A percentile compares a stretch with the other conserved stretches of the same genome.
These are phyloP conservation scores for Eucalyptus camaldulensis DNA, from an alignment of 345 rosid species.

Conservation along the genomic window DNA sequence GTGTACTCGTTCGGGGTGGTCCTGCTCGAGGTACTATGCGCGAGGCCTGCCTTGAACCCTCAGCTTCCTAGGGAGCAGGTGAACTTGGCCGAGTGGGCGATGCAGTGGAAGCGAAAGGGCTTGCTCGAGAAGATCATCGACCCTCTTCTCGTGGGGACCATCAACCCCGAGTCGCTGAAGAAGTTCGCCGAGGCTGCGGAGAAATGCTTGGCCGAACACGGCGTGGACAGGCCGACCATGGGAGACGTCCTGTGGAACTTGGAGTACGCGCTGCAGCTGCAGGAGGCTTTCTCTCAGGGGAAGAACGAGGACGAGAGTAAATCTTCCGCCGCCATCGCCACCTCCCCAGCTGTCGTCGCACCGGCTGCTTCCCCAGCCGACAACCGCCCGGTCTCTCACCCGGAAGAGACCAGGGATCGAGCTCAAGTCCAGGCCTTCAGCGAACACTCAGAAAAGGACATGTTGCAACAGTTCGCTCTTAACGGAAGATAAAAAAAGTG, in stretches of 20 bases:
- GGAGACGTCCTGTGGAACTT: slow-evolving; percentile 44
- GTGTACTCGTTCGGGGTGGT: slow-evolving; percentile 41
- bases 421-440: neutral
- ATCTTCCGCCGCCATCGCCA: neutral
- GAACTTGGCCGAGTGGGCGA: slow-evolving; percentile 40
- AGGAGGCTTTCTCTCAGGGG: slow-evolving; percentile 3
- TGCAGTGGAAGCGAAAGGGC: slow-evolving; percentile 40
- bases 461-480: neutral
- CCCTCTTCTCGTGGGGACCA: slow-evolving; percentile 15
- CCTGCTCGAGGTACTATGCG: slow-evolving; percentile 27
- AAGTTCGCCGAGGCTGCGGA: slow-evolving; percentile 31
- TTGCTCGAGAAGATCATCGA: slow-evolving; percentile 33
- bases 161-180: slow-evolving; percentile 37
- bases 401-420: neutral
- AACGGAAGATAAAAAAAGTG: neutral
- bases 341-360: neutral
- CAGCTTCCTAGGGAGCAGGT: slow-evolving; percentile 32
- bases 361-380: neutral
- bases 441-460: neutral
- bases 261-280: slow-evolving; percentile 40
- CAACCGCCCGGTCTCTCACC: neutral
- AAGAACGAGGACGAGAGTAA: neutral
- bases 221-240: slow-evolving; percentile 40
- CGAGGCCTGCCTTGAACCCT: slow-evolving; percentile 30
- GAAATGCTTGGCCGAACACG: slow-evolving; percentile 27